A percentile compares a stretch with the other conserved stretches of the same genome.
These are phyloP conservation scores for Lipomyces yamanashiensis DNA, from an alignment of 805 yeast genomes.

Conservation along the genomic window DNA sequence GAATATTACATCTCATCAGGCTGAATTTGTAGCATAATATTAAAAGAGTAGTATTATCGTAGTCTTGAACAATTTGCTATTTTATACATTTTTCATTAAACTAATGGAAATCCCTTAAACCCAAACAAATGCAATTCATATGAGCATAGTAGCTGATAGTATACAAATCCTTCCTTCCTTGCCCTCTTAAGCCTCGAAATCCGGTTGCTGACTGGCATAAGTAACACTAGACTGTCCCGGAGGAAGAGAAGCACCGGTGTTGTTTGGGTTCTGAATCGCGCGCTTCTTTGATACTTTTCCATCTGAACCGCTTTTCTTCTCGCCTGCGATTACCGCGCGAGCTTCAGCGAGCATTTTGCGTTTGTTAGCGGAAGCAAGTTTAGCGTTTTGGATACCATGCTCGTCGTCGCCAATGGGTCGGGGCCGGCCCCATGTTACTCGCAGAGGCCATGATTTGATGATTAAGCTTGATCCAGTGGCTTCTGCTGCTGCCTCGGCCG, in stretches of 20 bases:
- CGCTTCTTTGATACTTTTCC: neutral
- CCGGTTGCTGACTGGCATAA: conserved; percentile 33
- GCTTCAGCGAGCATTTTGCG: conserved; percentile 33
- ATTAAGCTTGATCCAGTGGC: conserved; percentile 31
- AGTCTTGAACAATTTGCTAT: neutral
- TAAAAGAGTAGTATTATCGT: too few relatives aligned
- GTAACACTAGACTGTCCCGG: conserved; percentile 27
- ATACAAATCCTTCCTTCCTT: neutral
- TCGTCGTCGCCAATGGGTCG: conserved; percentile 37
- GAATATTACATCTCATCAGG: too few relatives aligned
- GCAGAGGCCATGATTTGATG: conserved; percentile 36
- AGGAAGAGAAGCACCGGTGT: conserved; percentile 15
- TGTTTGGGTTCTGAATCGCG: neutral
- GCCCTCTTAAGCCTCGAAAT: conserved; percentile 23
- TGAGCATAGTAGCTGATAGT: neutral
- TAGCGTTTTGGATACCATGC: conserved; percentile 25
- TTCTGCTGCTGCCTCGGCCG: conserved; percentile 56
- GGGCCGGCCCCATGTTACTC: conserved; percentile 41
- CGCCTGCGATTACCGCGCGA: conserved; percentile 10
- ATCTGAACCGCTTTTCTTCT: neutral
- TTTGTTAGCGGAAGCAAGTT: conserved; percentile 32
- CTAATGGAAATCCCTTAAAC: neutral
- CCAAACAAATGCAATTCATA: neutral
- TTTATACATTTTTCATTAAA: neutral
- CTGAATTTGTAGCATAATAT: too few relatives aligned